Conservation (phyloP, 2,329 filamentous ascomycete genomes). For the Coniochaeta sp. region DNA sequence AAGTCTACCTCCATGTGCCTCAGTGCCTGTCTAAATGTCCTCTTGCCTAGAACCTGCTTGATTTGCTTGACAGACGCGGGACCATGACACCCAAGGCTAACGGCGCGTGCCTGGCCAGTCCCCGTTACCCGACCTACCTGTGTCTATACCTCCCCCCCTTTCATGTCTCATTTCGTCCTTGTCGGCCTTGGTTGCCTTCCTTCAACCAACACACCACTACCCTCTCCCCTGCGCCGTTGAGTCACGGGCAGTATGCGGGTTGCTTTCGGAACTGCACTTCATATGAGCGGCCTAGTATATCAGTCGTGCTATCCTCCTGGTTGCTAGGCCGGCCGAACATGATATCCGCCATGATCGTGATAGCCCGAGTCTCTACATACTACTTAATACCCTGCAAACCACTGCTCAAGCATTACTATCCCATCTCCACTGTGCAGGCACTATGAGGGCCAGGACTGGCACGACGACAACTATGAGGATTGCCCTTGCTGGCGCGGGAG, state of each 20-base stretch:
- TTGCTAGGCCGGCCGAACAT: not conserved
- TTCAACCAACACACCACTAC: not conserved
- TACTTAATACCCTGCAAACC: not conserved
- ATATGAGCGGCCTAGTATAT: not conserved
- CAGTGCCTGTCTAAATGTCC: not conserved
- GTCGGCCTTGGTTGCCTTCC: not conserved
- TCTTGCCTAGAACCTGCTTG: not conserved
- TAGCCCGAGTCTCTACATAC: not conserved
- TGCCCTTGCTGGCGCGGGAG: conserved; percentile 38
- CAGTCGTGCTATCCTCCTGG: not conserved
- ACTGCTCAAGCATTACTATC: not conserved
- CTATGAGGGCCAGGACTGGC: not conserved
- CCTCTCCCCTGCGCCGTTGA: not conserved
- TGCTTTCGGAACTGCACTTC: not conserved
- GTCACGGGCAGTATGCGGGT: not conserved
- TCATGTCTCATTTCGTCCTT: not conserved
- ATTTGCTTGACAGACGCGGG: not conserved
- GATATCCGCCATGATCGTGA: not conserved
- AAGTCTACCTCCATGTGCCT: not conserved
- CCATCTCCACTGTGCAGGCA: not conserved
- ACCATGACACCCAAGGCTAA: not conserved
- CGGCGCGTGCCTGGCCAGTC: not conserved
- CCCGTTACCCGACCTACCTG: not conserved
- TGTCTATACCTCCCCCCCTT: not conserved
- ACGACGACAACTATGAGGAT: conserved; percentile 40